These are phyloP conservation scores for Amanita pseudoporphyria DNA, from an alignment of 768 basidiomycete genomes.

Conservation along the genomic window DNA sequence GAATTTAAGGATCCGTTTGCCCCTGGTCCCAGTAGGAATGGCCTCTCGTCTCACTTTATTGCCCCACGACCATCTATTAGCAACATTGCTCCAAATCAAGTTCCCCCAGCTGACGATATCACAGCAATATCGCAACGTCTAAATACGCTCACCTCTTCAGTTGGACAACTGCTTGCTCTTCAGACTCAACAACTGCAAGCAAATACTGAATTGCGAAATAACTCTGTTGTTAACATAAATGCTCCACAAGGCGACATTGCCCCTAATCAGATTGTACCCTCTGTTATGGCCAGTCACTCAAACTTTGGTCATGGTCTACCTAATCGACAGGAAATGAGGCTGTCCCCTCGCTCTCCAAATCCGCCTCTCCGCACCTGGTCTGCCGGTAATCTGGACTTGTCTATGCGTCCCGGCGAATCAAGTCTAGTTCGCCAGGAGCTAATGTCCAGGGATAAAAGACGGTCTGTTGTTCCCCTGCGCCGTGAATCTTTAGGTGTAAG, in stretches of 20 bases:
- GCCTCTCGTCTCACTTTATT: slow-evolving; percentile 24
- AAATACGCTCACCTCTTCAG: slow-evolving; percentile 72
- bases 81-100: slow-evolving; percentile 65
- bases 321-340: slow-evolving; percentile 54
- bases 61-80: slow-evolving; percentile 56
- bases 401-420: slow-evolving; percentile 43
- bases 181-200: slow-evolving; percentile 67
- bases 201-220: slow-evolving; percentile 27
- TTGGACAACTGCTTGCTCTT: slow-evolving; percentile 73
- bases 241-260: slow-evolving; percentile 38
- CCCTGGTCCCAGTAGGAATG: slow-evolving; percentile 26
- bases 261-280: slow-evolving; percentile 35
- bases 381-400: slow-evolving; percentile 68
- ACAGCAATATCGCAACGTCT: slow-evolving; percentile 69
- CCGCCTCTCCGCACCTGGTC: slow-evolving; percentile 81
- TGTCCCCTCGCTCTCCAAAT: slow-evolving; percentile 51
- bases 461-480: slow-evolving; percentile 60
- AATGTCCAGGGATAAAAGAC: slow-evolving; percentile 55
- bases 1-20: slow-evolving; percentile 83
- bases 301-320: slow-evolving; percentile 54
- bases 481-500: slow-evolving; percentile 71
- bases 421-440: slow-evolving; percentile 34
- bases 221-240: slow-evolving; percentile 30
- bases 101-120: slow-evolving; percentile 59
- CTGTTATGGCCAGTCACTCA: slow-evolving; percentile 27